Base-by-base conservation (phyloP, 805 yeast species). In the Candida nanaspora region DNA sequence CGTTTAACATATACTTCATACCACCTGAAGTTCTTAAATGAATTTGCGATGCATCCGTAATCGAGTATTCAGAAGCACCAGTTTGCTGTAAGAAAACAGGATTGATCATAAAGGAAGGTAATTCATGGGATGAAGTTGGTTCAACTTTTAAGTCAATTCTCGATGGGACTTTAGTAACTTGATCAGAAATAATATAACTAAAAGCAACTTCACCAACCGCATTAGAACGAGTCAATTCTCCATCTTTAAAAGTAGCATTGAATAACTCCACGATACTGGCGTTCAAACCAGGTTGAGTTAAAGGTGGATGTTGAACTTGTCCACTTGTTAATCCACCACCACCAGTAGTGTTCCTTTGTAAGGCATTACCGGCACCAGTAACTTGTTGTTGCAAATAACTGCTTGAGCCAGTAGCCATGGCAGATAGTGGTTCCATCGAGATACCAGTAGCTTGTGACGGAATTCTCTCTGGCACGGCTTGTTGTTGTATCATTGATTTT, bases 141-240 rank as follows among this genome's bases (percentile, higher is more conserved):
- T 59, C 62, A 44, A 77, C 41, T 37, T 50, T 45, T 4, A 62
- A 38, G n/a, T 67, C 68, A 26, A 74, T 66, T 41, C 65, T 70
- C 6, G 59, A 51, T 38, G 77, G 78, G 15, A 68, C 38, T 16
- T 55, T 51, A 32, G 41, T 56, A 40, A 25, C 55, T 46, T 38
- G 54, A 50, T 37, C 68, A 38, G 51, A 60, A 22, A 56, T 50
- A 19, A 72, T 70, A 56, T 79, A 86, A 51, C 82, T 82, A 57
- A 88, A 75, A 0, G 96, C 95, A 49, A 89, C 69, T 63, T 91
- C 97, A 39, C 98, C 97, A 41, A 82, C 72, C 11, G 81, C 70
- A 54, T 81, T 79, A 7, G 86, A 74, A 28, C 76, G 71, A 11
- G 61, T 58, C 29, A 80, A 64, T 34, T 63, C 62, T 16, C 94